phyloP scores from a whole-genome alignment of 2,329 filamentous ascomycete species.

The Colletotrichum cereale region DNA sequence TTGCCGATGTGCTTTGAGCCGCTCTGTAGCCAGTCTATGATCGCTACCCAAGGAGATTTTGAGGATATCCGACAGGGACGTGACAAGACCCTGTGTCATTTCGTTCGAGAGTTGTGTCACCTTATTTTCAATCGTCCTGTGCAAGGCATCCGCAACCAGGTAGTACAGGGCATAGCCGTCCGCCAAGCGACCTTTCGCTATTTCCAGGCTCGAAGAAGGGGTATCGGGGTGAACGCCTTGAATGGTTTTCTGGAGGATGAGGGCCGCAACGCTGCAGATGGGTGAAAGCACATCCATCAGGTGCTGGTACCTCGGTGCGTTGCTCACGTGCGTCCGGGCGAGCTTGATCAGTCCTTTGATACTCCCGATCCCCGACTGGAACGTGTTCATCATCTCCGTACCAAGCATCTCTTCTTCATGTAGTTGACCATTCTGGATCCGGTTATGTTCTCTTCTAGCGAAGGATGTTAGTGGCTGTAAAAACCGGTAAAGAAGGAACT shows the following conservation, averaged over 20 bases:
- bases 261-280: constrained; percentile 52
- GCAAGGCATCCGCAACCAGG: constrained; percentile 57
- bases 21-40: constrained; percentile 51
- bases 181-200: constrained; percentile 51
- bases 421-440: constrained; percentile 29
- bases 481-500: constrained; percentile 59
- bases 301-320: constrained; percentile 61
- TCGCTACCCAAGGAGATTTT: constrained; percentile 54
- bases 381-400: constrained; percentile 56
- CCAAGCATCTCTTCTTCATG: constrained; percentile 48
- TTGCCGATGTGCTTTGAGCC: constrained; percentile 49
- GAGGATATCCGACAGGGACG: constrained; percentile 59
- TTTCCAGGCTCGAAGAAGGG: constrained; percentile 40
- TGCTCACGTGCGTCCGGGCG: constrained; percentile 53
- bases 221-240: constrained; percentile 41
- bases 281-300: constrained; percentile 58
- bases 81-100: constrained; percentile 54
- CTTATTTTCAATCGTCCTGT: constrained; percentile 65
- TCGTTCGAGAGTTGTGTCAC: constrained; percentile 65
- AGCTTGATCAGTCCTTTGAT: constrained; percentile 58
- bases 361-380: constrained; percentile 56
- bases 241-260: constrained; percentile 49
- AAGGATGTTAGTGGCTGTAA: constrained; percentile 58
- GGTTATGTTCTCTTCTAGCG: constrained; percentile 42
- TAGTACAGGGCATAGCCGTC: constrained; percentile 59